Evolutionary conservation across 148 eudicot genomes (phyloP).

Genomic region (Linanthus parryae): DNA sequence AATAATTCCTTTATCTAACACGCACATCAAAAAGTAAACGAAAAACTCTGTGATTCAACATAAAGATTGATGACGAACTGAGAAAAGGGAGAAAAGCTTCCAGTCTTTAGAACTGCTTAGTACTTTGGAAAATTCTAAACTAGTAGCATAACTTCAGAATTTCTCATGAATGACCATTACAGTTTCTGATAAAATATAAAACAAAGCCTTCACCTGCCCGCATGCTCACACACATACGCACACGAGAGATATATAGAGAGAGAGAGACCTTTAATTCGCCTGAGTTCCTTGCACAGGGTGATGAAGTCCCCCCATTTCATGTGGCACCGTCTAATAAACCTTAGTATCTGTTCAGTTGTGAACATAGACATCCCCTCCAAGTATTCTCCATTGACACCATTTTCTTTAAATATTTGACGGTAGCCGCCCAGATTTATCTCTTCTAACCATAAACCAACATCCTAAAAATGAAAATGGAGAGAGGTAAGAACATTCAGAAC

Average conservation of each 20-base stretch:
- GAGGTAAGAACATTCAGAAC: neutral
- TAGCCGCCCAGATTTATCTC: conserved; percentile 88
- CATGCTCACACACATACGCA: neutral
- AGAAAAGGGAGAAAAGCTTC: neutral
- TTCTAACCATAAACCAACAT: conserved; percentile 95
- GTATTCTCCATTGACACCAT: conserved; percentile 93
- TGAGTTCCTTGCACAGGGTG: conserved; percentile 91
- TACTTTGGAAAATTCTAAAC: neutral
- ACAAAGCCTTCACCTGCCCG: too few relatives aligned
- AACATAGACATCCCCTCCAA: conserved; percentile 99
- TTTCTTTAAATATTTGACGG: conserved; percentile 72
- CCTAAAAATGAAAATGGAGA: conserved; percentile 33
- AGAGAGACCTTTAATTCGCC: conserved; percentile 79
- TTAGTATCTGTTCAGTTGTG: conserved; percentile 91
- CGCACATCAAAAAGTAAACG: neutral
- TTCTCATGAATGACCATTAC: too few relatives aligned
- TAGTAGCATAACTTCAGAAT: neutral
- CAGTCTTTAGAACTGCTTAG: neutral
- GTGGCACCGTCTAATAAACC: conserved; percentile 93
- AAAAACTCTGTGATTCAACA: neutral
- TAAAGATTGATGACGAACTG: neutral
- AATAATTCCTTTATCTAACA: neutral
- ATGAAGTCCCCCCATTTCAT: conserved; percentile 99
- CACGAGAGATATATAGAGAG: neutral
- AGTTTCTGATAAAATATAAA: too few relatives aligned